phyloP scores from a whole-genome alignment of 164 flowering plant genomes.

The Houttuynia cordata region DNA sequence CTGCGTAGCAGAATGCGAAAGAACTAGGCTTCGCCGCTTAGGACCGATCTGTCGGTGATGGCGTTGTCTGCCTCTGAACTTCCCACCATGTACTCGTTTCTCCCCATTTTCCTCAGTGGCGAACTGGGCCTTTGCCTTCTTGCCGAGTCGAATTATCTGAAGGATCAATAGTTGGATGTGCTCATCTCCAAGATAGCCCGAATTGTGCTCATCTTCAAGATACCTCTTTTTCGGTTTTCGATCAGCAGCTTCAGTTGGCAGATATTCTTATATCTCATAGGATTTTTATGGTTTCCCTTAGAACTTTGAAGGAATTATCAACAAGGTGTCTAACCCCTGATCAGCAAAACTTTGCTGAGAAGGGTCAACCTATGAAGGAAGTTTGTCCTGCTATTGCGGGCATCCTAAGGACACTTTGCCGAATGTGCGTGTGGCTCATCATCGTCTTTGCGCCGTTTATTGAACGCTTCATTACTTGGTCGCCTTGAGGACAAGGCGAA shows the following conservation, averaged over 20 bases:
- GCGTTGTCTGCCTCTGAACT: no score
- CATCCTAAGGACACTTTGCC: slow-evolving; percentile 66
- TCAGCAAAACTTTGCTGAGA: slow-evolving; percentile 78
- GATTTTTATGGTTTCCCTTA: slow-evolving; percentile 74
- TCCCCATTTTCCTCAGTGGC: no score
- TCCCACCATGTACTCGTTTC: no score
- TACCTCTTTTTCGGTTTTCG: slow-evolving; percentile 61
- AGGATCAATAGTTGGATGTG: slow-evolving; percentile 65
- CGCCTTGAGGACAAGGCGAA: no score
- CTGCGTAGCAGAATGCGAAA: no score
- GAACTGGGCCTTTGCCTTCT: no score
- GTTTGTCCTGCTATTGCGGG: slow-evolving; percentile 65
- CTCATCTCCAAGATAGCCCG: slow-evolving; percentile 93
- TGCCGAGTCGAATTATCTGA: no score
- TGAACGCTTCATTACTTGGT: no score
- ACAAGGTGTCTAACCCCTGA: slow-evolving; percentile 82
- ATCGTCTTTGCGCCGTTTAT: no score
- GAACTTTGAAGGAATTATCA: slow-evolving; percentile 84
- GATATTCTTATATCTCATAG: slow-evolving; percentile 77
- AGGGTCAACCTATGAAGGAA: slow-evolving; percentile 76
- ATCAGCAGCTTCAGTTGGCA: slow-evolving; percentile 74
- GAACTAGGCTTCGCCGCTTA: no score
- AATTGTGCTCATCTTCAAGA: slow-evolving; percentile 58
- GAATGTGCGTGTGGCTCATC: slow-evolving; percentile 61
- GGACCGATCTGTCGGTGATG: no score